Conservation (phyloP, 2,329 filamentous ascomycete genomes). For the Verticillium isaacii region DNA sequence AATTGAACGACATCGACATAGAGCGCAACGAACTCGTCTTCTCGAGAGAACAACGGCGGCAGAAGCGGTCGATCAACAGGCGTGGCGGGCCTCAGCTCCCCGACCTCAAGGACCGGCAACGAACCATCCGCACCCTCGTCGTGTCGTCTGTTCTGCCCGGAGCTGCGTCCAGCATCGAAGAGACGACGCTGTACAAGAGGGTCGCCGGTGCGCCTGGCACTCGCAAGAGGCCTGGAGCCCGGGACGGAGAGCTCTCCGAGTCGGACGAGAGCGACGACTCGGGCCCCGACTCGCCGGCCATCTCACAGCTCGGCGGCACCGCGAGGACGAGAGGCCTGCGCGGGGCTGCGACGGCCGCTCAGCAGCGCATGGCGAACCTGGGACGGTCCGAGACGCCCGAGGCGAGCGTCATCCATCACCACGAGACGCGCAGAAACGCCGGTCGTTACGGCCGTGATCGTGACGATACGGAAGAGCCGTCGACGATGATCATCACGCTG, state of each 20-base stretch:
- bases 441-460: constrained; percentile 54
- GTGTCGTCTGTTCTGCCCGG: constrained; percentile 92
- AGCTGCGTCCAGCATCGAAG: constrained; percentile 72
- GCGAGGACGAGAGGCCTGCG: constrained; percentile 84
- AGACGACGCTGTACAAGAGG: constrained; percentile 82
- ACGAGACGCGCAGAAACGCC: constrained; percentile 64
- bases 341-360: constrained; percentile 79
- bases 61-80: constrained; percentile 92
- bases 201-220: constrained; percentile 52
- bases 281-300: constrained; percentile 76
- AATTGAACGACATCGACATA: constrained; percentile 84
- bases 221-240: constrained; percentile 51
- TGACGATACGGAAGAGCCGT: constrained; percentile 75
- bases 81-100: constrained; percentile 88
- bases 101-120: constrained; percentile 92
- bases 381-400: constrained; percentile 89
- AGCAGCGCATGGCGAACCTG: constrained; percentile 78
- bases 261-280: constrained; percentile 92
- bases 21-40: constrained; percentile 90
- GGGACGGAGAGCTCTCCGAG: constrained; percentile 73
- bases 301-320: constrained; percentile 70
- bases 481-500: constrained; percentile 69
- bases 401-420: constrained; percentile 51
- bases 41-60: constrained; percentile 85
- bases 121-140: constrained; percentile 86